A percentile compares a stretch with the other conserved stretches of the same genome.
phyloP scores from a whole-genome alignment of 352 stramenopile species.

The Hyaloperonospora brassicae region DNA sequence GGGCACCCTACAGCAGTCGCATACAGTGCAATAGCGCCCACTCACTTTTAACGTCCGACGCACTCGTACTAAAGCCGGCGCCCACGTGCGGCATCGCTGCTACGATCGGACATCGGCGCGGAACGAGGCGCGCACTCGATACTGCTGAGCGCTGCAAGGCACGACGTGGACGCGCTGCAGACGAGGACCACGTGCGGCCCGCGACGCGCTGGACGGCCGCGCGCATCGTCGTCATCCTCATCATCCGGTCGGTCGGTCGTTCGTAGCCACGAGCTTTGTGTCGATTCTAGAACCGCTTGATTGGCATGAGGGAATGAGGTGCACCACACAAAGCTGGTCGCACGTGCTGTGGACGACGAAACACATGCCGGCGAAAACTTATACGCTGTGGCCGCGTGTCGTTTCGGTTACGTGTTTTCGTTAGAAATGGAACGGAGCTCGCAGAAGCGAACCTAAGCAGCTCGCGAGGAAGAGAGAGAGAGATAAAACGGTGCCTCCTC shows the following conservation, averaged over 20 bases:
- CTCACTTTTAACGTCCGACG: slow-evolving; percentile 34
- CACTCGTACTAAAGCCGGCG: slow-evolving; percentile 32
- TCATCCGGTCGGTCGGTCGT: neutral
- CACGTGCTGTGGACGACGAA: slow-evolving; percentile 5
- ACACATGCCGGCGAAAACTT: neutral
- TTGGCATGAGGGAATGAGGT: too few species aligned
- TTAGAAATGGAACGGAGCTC: too few species aligned
- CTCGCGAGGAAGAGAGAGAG: too few species aligned
- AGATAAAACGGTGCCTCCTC: too few species aligned
- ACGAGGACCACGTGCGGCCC: slow-evolving; percentile 21
- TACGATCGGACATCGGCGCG: too few species aligned
- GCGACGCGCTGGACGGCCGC: slow-evolving; percentile 35
- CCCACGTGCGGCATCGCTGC: slow-evolving; percentile 27
- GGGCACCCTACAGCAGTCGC: too few species aligned
- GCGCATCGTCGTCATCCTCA: slow-evolving; percentile 38
- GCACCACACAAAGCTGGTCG: too few species aligned
- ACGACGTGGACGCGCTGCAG: slow-evolving; percentile 13
- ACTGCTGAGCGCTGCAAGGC: neutral
- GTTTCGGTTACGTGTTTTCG: neutral
- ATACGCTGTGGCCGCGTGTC: neutral
- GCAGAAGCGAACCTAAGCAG: too few species aligned
- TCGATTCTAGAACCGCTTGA: slow-evolving; percentile 4
- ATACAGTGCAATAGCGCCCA: neutral
- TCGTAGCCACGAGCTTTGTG: slow-evolving; percentile 19
- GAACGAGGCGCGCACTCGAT: too few species aligned